Evolutionary conservation across 768 basidiomycete species (phyloP).

Genomic region (Melanogaster broomeanus): DNA sequence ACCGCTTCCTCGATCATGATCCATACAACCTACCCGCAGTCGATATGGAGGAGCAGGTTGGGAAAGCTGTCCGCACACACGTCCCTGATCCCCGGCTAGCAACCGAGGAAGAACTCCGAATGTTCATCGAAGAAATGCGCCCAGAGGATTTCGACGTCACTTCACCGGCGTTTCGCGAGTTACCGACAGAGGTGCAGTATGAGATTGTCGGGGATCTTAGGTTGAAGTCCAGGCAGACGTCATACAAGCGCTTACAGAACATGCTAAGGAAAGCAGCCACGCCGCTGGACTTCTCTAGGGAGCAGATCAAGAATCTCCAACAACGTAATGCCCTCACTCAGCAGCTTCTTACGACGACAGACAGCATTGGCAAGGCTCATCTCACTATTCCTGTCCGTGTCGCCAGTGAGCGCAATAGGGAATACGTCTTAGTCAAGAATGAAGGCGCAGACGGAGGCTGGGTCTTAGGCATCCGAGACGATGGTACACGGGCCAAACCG

Average conservation of each 20-base stretch:
- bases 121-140: conserved; percentile 94
- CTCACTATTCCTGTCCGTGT: conserved; percentile 91
- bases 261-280: conserved; percentile 83
- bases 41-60: conserved; percentile 62
- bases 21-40: conserved; percentile 92
- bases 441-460: conserved; percentile 87
- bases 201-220: conserved; percentile 97
- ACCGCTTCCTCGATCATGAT: conserved; percentile 76
- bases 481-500: conserved; percentile 81
- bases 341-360: conserved; percentile 88
- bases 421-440: conserved; percentile 95
- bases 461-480: conserved; percentile 89
- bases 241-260: conserved; percentile 84
- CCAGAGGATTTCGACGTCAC: conserved; percentile 94
- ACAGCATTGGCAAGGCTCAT: conserved; percentile 87
- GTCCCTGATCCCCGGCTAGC: conserved; percentile 90
- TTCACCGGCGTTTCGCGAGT: conserved; percentile 85
- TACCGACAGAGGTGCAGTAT: conserved; percentile 96
- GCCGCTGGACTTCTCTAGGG: conserved; percentile 92
- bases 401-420: conserved; percentile 91
- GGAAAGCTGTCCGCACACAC: conserved; percentile 57
- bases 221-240: conserved; percentile 92
- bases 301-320: conserved; percentile 89
- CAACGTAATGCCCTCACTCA: conserved; percentile 92
- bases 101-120: conserved; percentile 90